A percentile compares a stretch with the other conserved stretches of the same genome.
phyloP scores from a whole-genome alignment of 2,329 filamentous ascomycete species.

The Curvularia eragrostidis region DNA sequence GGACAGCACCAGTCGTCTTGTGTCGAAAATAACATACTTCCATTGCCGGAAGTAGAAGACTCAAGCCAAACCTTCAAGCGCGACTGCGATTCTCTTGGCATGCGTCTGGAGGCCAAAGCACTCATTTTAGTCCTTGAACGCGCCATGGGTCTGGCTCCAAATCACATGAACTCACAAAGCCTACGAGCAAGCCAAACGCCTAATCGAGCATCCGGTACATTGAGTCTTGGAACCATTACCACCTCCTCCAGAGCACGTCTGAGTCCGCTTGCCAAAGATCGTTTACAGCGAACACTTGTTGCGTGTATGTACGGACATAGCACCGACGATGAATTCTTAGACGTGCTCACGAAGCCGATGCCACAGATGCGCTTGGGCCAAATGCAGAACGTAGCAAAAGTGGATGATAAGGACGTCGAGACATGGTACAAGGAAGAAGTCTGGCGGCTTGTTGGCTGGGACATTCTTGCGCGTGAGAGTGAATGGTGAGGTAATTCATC shows the following conservation, averaged over 20 bases:
- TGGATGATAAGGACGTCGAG: slow-evolving; percentile 51
- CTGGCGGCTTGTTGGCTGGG: slow-evolving; percentile 66
- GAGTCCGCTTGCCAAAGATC: slow-evolving; percentile 49
- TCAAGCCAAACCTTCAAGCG: slow-evolving; percentile 14
- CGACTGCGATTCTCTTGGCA: slow-evolving; percentile 32
- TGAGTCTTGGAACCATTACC: slow-evolving; percentile 34
- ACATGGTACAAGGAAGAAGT: slow-evolving; percentile 64
- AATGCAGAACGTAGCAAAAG: slow-evolving; percentile 42
- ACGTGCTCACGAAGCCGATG: slow-evolving; percentile 52
- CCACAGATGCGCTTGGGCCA: slow-evolving; percentile 26
- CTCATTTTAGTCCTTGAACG: slow-evolving; percentile 52
- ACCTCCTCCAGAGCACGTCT: slow-evolving; percentile 42
- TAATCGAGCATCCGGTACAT: slow-evolving; percentile 27
- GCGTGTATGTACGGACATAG: slow-evolving; percentile 52
- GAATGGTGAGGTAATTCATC: slow-evolving; percentile 18
- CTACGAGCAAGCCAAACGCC: slow-evolving; percentile 14
- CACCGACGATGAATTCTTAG: slow-evolving; percentile 49
- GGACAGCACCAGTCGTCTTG: slow-evolving; percentile 37
- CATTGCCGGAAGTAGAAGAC: slow-evolving; percentile 14
- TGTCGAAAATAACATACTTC: slow-evolving; percentile 38
- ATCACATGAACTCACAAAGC: slow-evolving; percentile 41
- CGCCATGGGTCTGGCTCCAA: slow-evolving; percentile 49
- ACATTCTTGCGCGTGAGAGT: slow-evolving; percentile 50
- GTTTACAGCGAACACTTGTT: slow-evolving; percentile 56
- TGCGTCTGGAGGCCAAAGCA: slow-evolving; percentile 50